A percentile compares a stretch with the other conserved stretches of the same genome.
These are phyloP conservation scores for Jamesozyma gamospora DNA, from an alignment of 805 yeast genomes.

Conservation along the genomic window DNA sequence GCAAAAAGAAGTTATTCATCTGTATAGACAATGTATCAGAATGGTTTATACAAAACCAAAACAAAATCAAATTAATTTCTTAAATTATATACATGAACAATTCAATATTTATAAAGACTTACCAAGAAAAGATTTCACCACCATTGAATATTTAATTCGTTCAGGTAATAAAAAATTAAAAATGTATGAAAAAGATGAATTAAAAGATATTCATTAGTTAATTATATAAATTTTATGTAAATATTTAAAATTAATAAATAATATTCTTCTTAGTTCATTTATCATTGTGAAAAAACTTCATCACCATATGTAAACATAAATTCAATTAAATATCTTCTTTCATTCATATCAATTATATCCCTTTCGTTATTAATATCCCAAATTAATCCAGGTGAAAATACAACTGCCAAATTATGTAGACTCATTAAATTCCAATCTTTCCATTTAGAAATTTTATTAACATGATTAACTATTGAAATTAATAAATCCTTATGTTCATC, in stretches of 20 bases:
- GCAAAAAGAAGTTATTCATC: conserved; percentile 41
- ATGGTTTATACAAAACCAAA: conserved; percentile 37
- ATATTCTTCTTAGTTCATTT: no score
- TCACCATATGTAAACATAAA: conserved; percentile 35
- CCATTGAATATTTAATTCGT: conserved; percentile 76
- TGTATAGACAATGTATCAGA: conserved; percentile 41
- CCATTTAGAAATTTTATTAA: conserved; percentile 46
- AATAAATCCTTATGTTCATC: conserved; percentile 54
- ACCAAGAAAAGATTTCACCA: conserved; percentile 69
- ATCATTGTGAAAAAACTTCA: neutral
- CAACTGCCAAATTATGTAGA: conserved; percentile 72
- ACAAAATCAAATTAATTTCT: conserved; percentile 37
- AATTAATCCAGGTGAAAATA: conserved; percentile 88
- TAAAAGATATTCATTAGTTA: conserved; percentile 50
- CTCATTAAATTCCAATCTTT: conserved; percentile 68
- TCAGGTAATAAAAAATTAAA: conserved; percentile 65
- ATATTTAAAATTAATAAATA: no score
- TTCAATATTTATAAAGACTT: conserved; percentile 49
- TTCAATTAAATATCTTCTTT: conserved; percentile 70
- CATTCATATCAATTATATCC: conserved; percentile 78
- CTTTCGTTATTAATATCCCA: conserved; percentile 69
- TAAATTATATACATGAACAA: conserved; percentile 44
- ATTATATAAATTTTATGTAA: neutral
- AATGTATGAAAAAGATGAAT: conserved; percentile 58
- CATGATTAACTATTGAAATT: conserved; percentile 49